Evolutionary conservation across 177 flowering plant genomes (phyloP).

Genomic region (Vitis hybrid): DNA sequence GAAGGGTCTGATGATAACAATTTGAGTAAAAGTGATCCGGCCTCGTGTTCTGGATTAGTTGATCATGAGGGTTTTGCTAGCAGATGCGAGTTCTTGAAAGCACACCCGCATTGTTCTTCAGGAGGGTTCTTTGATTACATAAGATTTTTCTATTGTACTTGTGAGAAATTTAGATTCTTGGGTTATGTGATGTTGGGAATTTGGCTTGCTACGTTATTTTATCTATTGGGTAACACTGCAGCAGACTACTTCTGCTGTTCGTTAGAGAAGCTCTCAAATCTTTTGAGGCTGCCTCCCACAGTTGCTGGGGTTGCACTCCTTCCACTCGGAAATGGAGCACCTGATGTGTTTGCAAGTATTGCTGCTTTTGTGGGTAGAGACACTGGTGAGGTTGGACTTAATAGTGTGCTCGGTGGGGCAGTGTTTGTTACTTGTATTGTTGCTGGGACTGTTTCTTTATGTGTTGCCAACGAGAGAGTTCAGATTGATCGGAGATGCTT

Average conservation of each 20-base stretch:
- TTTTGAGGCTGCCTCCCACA: slow-evolving; percentile 78
- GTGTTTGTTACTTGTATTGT: slow-evolving; percentile 86
- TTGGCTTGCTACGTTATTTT: slow-evolving; percentile 84
- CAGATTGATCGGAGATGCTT: slow-evolving; percentile 78
- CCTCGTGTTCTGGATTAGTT: slow-evolving; percentile 31
- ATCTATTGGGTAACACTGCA: slow-evolving; percentile 91
- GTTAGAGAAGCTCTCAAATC: slow-evolving; percentile 70
- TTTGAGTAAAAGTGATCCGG: slow-evolving; percentile 15
- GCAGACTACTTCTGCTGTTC: slow-evolving; percentile 96
- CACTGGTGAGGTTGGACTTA: slow-evolving; percentile 85
- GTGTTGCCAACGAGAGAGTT: slow-evolving; percentile 56
- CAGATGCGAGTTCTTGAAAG: slow-evolving; percentile 38
- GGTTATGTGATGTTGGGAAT: slow-evolving; percentile 55
- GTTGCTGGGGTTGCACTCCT: slow-evolving; percentile 93
- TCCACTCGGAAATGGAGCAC: slow-evolving; percentile 97
- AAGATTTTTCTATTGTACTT: slow-evolving; percentile 65
- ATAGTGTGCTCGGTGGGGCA: slow-evolving; percentile 96
- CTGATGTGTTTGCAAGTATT: slow-evolving; percentile 96
- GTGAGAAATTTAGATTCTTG: slow-evolving; percentile 38
- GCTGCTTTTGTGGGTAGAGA: slow-evolving; percentile 82
- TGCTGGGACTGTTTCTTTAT: slow-evolving; percentile 76
- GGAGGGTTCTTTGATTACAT: slow-evolving; percentile 76
- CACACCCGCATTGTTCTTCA: slow-evolving; percentile 52
- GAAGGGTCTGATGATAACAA: neutral
- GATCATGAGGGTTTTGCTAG: slow-evolving; percentile 29